These are phyloP conservation scores for Geosmithia morbida DNA, from an alignment of 2,329 filamentous ascomycete genomes.

Conservation along the genomic window DNA sequence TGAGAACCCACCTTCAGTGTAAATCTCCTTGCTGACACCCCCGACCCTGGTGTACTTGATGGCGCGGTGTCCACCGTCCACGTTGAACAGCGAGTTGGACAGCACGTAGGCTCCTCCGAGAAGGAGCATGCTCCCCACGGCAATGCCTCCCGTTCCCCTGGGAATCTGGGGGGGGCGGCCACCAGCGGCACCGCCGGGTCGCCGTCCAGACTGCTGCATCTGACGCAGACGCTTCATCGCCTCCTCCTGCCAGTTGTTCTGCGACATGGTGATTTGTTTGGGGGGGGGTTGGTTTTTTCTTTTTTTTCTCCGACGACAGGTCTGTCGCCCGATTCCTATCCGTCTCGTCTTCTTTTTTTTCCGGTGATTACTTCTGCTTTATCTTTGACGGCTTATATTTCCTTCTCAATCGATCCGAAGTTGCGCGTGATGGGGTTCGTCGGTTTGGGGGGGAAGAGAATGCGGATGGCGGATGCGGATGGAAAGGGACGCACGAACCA, in stretches of 20 bases:
- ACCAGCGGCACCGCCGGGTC: constrained; percentile 24
- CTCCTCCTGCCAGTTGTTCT: constrained; percentile 31
- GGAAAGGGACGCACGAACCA: not conserved
- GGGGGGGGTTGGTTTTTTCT: not conserved
- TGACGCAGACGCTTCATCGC: constrained; percentile 35
- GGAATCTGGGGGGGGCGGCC: constrained; percentile 26
- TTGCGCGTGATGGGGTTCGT: not conserved
- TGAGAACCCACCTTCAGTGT: constrained; percentile 59
- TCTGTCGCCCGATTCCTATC: not conserved
- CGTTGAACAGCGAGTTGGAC: constrained; percentile 56
- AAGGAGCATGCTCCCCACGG: constrained; percentile 27
- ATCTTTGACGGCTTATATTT: no score
- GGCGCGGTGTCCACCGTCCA: constrained; percentile 95
- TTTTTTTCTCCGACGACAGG: not conserved
- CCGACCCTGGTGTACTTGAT: constrained; percentile 94
- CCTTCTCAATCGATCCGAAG: not conserved
- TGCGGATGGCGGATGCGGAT: not conserved
- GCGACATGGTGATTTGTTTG: constrained; percentile 1
- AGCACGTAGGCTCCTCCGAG: constrained; percentile 35
- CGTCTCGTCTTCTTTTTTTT: not conserved
- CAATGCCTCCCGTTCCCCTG: constrained; percentile 21
- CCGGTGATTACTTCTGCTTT: not conserved
- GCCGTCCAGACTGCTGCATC: constrained; percentile 23
- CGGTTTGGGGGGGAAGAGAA: not conserved
- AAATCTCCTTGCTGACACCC: constrained; percentile 94